Base-by-base conservation (phyloP, 208 protist genomes). In the Endotrypanum monterogeii region DNA sequence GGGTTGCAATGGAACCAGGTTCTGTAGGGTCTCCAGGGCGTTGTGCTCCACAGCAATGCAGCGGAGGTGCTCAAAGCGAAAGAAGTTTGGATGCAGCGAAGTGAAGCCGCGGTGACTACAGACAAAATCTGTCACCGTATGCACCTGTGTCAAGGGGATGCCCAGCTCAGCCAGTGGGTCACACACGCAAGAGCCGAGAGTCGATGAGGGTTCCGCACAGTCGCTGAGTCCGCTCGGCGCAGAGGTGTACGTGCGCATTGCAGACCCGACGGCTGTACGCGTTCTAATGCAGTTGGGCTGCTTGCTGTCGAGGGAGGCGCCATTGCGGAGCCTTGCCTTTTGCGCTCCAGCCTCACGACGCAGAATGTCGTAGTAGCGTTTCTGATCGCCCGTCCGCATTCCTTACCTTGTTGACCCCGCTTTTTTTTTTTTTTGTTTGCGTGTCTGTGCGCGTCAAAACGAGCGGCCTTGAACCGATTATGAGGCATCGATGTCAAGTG, bases 41-140 rank as follows among this genome's bases (percentile, higher is more conserved):
- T 96, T 96, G 73, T 85, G 67, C n/a, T 80, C 67, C 46, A 96
- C 58, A 25, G 89, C 78, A 56, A 96, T 77, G 23, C 80, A 83
- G 55, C 89, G 82, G 2, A 96, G 80, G 61, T 88, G 86, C 54
- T 87, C 82, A 54, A 97, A 83, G 46, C 78, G 79, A 48, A 83
- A 68, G 50, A 94, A 76, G 71, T 93, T 89, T 6, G 69, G 62
- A 71, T 95, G 92, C 41, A 96, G 76, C 23, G 69, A 76, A 39
- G 83, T 92, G 35, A 96, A 76, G 48, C 74, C 60, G 58, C 83
- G 83, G 41, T 75, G 63, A 41, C 74, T 76, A 35, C 93, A 83
- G 58, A 74, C 80, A 30, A 94, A 73, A 39, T 92, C 88, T 2
- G 56, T 79, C 50, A 91, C 44, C 12, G 51, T 76, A 39, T 67